Percentiles rank a stretch among this genome's conserved stretches.
Evolutionary conservation across 495 filamentous ascomycete species (phyloP).

Genomic region (Pseudoneurospora amorphoporcata): DNA sequence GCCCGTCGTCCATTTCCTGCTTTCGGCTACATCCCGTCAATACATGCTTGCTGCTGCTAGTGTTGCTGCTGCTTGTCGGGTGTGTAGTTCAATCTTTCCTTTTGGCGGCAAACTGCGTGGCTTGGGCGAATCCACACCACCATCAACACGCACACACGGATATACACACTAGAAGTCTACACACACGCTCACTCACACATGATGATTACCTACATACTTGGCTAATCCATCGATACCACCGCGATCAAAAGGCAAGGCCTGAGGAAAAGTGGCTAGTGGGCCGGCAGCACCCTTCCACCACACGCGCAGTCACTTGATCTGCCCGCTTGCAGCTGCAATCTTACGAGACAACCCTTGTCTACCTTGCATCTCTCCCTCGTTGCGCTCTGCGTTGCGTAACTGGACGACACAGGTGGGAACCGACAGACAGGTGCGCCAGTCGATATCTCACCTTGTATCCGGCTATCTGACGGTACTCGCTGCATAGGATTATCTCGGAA

Average conservation of each 20-base stretch:
- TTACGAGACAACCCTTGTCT: conserved; percentile 14
- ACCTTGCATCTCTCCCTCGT: not conserved
- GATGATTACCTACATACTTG: not conserved
- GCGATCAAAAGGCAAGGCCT: not conserved
- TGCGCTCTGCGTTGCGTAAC: conserved; percentile 1
- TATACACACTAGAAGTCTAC: not conserved
- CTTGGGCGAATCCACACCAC: not conserved
- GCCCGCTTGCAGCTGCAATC: conserved; percentile 18
- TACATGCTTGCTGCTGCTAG: not conserved
- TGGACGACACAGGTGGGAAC: conserved; percentile 4
- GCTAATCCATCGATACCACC: not conserved
- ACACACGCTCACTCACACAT: not conserved
- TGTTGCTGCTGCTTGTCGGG: not conserved
- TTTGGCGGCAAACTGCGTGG: not conserved
- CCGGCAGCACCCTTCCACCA: conserved; percentile 6
- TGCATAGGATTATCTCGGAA: not conserved
- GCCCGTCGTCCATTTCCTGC: not conserved
- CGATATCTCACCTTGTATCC: not conserved
- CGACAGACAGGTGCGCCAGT: not conserved
- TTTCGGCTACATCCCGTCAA: not conserved
- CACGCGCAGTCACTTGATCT: conserved; percentile 24
- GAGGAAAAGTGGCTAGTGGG: not conserved
- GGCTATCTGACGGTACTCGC: not conserved
- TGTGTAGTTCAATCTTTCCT: not conserved
- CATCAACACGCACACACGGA: not conserved